A percentile compares a stretch with the other conserved stretches of the same genome.
Evolutionary conservation across 129 eudicot genomes (phyloP).

Genomic region (Centella asiatica): DNA sequence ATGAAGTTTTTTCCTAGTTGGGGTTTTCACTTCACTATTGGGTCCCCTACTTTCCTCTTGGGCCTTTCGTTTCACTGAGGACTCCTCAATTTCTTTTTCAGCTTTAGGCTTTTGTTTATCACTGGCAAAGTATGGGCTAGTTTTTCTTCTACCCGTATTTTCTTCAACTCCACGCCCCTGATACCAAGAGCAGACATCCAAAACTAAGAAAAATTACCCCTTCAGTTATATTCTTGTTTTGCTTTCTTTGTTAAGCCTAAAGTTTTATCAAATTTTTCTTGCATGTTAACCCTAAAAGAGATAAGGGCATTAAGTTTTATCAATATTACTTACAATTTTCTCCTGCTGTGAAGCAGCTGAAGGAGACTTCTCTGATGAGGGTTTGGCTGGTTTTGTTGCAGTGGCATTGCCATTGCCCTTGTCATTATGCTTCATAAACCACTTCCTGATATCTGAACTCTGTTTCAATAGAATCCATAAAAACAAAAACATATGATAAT

Average conservation of each 20-base stretch:
- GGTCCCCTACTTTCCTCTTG: slow-evolving; percentile 25
- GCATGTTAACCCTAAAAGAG: not conserved
- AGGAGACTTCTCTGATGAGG: slow-evolving; percentile 35
- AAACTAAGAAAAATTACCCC: too few relatives aligned
- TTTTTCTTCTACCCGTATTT: slow-evolving; percentile 69
- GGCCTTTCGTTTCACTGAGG: slow-evolving; percentile 50
- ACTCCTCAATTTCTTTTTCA: slow-evolving; percentile 40
- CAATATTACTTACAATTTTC: slow-evolving; percentile 32
- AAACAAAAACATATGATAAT: not conserved
- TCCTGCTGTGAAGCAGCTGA: slow-evolving; percentile 24
- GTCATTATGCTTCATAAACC: slow-evolving; percentile 81
- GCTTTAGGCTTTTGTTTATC: slow-evolving; percentile 43
- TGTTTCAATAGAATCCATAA: not conserved
- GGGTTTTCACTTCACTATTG: slow-evolving; percentile 34
- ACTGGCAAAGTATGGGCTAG: slow-evolving; percentile 72
- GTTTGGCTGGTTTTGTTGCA: slow-evolving; percentile 35
- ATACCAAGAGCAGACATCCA: slow-evolving; percentile 4
- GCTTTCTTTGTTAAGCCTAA: not conserved
- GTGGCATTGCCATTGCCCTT: slow-evolving; percentile 39
- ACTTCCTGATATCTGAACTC: slow-evolving; percentile 76
- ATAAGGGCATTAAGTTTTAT: not conserved
- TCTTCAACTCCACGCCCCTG: slow-evolving; percentile 58
- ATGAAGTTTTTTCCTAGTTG: slow-evolving; percentile 49
- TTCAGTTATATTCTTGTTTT: too few relatives aligned
- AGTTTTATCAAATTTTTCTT: not conserved